phyloP scores from a whole-genome alignment of 768 basidiomycete species.

The Tephrocybe sp. region DNA sequence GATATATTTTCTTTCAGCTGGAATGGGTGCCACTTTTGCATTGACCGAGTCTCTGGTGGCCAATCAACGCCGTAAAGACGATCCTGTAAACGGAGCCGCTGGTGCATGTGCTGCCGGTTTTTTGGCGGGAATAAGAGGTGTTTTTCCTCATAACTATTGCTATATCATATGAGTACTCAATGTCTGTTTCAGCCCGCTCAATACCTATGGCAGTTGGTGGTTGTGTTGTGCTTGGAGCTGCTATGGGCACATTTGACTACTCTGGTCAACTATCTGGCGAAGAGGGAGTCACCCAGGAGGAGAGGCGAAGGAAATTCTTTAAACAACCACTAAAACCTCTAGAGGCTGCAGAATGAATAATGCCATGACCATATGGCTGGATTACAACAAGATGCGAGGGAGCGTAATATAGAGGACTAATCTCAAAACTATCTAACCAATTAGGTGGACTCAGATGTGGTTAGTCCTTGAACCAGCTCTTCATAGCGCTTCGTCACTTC shows the following conservation, averaged over 20 bases:
- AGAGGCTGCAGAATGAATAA: conserved; percentile 30
- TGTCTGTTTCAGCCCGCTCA: conserved; percentile 64
- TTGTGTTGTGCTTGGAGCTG: conserved; percentile 75
- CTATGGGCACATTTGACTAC: conserved; percentile 81
- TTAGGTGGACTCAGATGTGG: conserved; percentile 6
- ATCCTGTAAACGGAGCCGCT: conserved; percentile 78
- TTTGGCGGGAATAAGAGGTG: conserved; percentile 85
- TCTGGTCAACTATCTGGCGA: conserved; percentile 63
- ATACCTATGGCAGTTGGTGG: conserved; percentile 79
- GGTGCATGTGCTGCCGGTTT: conserved; percentile 95
- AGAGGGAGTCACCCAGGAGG: conserved; percentile 50
- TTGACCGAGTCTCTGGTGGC: conserved; percentile 79
- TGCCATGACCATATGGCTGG: conserved; percentile 6
- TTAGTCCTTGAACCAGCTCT: conserved; percentile 15
- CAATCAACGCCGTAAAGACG: conserved; percentile 77
- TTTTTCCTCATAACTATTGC: conserved; percentile 4
- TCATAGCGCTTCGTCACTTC: conserved; percentile 44
- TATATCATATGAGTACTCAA: neutral
- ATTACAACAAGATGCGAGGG: neutral
- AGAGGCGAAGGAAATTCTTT: conserved; percentile 80
- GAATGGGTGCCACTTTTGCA: conserved; percentile 86
- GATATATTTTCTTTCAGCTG: conserved; percentile 50
- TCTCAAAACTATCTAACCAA: neutral
- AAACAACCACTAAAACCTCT: conserved; percentile 58
- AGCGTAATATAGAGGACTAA: neutral